These are phyloP conservation scores for Rhododendron henanense DNA, from an alignment of 148 eudicot species.

Conservation along the genomic window DNA sequence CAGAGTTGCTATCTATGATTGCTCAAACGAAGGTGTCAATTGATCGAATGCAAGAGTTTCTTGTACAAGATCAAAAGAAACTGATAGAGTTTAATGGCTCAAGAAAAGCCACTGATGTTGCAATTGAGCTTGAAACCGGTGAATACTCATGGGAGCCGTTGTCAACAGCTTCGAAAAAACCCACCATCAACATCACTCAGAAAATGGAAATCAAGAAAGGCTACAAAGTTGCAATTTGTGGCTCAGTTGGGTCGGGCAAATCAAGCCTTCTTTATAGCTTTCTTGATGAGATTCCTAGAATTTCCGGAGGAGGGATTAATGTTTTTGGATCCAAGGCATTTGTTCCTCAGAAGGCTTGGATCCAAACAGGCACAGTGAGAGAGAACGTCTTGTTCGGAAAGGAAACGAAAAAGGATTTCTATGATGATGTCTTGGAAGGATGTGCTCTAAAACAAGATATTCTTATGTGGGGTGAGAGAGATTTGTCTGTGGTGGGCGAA, in stretches of 20 bases:
- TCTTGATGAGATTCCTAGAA: slow-evolving; percentile 76
- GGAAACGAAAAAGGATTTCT: slow-evolving; percentile 51
- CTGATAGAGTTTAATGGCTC: slow-evolving; percentile 24
- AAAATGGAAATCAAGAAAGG: slow-evolving; percentile 51
- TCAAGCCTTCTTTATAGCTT: slow-evolving; percentile 80
- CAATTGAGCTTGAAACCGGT: slow-evolving; percentile 29
- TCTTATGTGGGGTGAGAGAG: slow-evolving; percentile 73
- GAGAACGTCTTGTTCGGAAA: slow-evolving; percentile 81
- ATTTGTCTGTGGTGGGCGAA: slow-evolving; percentile 77
- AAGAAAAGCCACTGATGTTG: slow-evolving; percentile 18
- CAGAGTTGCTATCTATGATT: slow-evolving; percentile 73
- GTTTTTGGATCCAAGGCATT: slow-evolving; percentile 76
- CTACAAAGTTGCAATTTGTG: slow-evolving; percentile 79
- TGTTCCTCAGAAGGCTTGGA: slow-evolving; percentile 91
- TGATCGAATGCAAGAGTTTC: slow-evolving; percentile 56
- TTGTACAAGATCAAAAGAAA: slow-evolving; percentile 45
- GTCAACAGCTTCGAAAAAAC: slow-evolving; percentile 22
- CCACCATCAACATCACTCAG: slow-evolving; percentile 51
- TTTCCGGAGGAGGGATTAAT: slow-evolving; percentile 51
- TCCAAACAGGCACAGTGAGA: slow-evolving; percentile 83
- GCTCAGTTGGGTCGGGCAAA: slow-evolving; percentile 89
- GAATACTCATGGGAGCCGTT: slow-evolving; percentile 70
- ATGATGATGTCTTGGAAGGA: slow-evolving; percentile 68
- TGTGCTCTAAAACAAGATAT: slow-evolving; percentile 76
- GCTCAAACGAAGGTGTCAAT: slow-evolving; percentile 83